A percentile compares a stretch with the other conserved stretches of the same genome.
phyloP scores from a whole-genome alignment of 2,329 filamentous ascomycete genomes.

The Endothia cerciana region DNA sequence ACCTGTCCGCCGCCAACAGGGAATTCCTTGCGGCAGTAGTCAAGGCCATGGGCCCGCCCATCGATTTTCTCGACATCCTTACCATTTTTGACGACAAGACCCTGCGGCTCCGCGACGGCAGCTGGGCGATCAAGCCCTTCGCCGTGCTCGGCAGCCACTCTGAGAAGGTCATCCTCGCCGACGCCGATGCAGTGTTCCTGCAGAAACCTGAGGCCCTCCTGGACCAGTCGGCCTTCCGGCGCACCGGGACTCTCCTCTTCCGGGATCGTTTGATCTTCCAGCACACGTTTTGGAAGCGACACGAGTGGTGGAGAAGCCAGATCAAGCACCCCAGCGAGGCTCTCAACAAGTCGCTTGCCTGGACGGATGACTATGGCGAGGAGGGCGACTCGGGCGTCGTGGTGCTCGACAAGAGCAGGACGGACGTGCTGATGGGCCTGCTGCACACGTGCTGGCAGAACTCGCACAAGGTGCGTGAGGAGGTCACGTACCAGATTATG shows the following conservation, averaged over 20 bases:
- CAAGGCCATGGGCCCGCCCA: slow-evolving; percentile 23
- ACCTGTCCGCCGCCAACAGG: slow-evolving; percentile 35
- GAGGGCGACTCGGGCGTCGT: slow-evolving; percentile 49
- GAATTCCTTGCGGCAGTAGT: slow-evolving; percentile 29
- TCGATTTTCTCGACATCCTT: slow-evolving; percentile 40
- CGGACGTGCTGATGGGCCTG: slow-evolving; percentile 43
- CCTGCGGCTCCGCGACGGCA: slow-evolving; percentile 36
- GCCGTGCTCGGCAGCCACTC: slow-evolving; percentile 42
- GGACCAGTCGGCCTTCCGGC: slow-evolving; percentile 36
- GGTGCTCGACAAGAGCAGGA: slow-evolving; percentile 45
- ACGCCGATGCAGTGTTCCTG: slow-evolving; percentile 45
- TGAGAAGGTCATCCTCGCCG: slow-evolving; percentile 44
- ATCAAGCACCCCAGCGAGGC: slow-evolving; percentile 41
- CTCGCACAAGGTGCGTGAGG: slow-evolving; percentile 42
- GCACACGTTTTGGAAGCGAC: slow-evolving; percentile 38
- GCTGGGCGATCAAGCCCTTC: slow-evolving; percentile 49
- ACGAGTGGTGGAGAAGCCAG: slow-evolving; percentile 44
- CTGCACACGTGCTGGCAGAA: slow-evolving; percentile 52
- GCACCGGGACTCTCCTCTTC: slow-evolving; percentile 43
- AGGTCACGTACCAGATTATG: slow-evolving; percentile 45
- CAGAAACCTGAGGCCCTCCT: slow-evolving; percentile 42
- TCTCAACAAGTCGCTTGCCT: slow-evolving; percentile 42
- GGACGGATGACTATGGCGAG: slow-evolving; percentile 45
- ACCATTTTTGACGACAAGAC: slow-evolving; percentile 40
- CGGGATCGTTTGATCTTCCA: slow-evolving; percentile 47